Base-by-base conservation (phyloP, 2,329 filamentous ascomycete species). In the Trichoderma arundinaceum region DNA sequence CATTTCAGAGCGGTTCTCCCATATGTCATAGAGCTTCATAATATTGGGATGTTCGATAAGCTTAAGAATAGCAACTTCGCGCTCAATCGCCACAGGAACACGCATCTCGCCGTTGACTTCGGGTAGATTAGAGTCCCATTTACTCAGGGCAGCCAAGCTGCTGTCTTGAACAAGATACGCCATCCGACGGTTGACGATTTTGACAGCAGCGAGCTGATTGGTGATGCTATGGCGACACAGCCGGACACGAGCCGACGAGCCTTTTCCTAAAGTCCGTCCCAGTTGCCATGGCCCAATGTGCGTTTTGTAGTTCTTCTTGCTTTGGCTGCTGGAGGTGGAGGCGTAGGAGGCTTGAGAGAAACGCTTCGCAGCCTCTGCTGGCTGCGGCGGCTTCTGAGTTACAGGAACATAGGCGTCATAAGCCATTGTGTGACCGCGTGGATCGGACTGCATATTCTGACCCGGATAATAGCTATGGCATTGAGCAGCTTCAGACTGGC, bases 21-120 rank as follows among this genome's bases (percentile, higher is more conserved):
- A 99, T 35, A 99, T 94, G 78, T 99, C 95, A 75, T 94, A 95
- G 9, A 99, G 81, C 71, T 91, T 92, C 77, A 97, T 94, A 72
- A 98, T 94, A 76, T 98, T 95, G 6, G 90, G 92, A 78, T 99
- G 95, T 73, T 97, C 90, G 67, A 98, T 92, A 66, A 98, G 85
- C 79, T 97, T 98, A 86, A 99, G 92, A 72, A 99, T 96, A 38
- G 94, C 93, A 46, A 99, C 94, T 75, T 99, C 95, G 63, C 95
- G 86, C 78, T 98, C 94, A 68, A 99, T 91, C 1, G 93, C 91
- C 72, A 94, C 88, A 1, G 94, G 94, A 75, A 96, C 93, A 62
- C 86, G 85, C 70, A 88, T 86, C 66, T 90, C 83, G 46, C 88
- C 88, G 58, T 86, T 82, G 41, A 83, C 80, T 43, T 83, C 83